Base-by-base conservation (phyloP, 495 filamentous ascomycete species). In the Aspergillus heteromorphus region DNA sequence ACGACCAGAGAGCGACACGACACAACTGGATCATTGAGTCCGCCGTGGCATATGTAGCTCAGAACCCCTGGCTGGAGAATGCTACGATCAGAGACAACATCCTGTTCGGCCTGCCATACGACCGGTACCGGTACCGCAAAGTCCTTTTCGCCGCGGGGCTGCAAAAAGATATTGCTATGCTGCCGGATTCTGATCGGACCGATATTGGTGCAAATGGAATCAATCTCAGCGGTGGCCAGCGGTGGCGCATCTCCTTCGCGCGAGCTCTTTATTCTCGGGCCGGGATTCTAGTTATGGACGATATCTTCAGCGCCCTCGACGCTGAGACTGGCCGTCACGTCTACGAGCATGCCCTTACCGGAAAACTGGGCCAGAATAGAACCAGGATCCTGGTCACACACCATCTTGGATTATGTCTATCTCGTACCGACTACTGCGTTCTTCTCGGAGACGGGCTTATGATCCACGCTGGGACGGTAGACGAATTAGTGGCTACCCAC, bases 61-160 rank as follows among this genome's bases (percentile, higher is more conserved):
- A 91, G 65, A 89, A 87, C 19, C 87, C 87, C 1, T 91, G 87
- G 87, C 88, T 89, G 49, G 87, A 91, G 55, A 89, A 89, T 60
- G 86, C 86, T 1, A 85, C 76, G 13, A 84, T 91, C 59, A 82
- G 76, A 45, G 81, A 88, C 20, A 91, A 91, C 51, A 88, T 91
- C 40, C 57, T 87, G 0, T 77, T 89, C 57, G 86, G 87, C 4
- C 68, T 91, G 9, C 87, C 87, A 9, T 86, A 72, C 45, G 79
- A 87, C 55, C 69, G 75, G 45, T 68, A 71, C n/a, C 78, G 87
- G 36, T 91, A 90, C 66, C 70, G 71, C 10, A 80, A 82, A 55
- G 85, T 83, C 0, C 60, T 88, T 38, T 75, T 78, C 20, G 83
- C 81, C 5, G 89, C 86, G 54, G 86, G 85, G 3, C 59, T 91